Base-by-base conservation (phyloP, 2,329 filamentous ascomycete species). In the Neofusicoccum laricinum region DNA sequence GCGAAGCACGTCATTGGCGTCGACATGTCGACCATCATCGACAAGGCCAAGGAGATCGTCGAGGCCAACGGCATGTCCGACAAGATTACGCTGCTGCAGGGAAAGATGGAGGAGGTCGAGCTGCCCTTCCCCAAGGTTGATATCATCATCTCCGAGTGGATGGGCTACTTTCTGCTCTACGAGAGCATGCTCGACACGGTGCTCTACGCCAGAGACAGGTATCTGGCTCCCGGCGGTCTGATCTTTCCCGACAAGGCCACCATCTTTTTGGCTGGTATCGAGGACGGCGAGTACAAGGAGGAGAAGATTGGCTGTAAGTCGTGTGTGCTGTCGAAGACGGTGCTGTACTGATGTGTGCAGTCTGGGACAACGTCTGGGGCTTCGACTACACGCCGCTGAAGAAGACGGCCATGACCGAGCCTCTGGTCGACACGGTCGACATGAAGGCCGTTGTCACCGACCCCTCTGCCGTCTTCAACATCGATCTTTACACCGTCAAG, bases 131-230 rank as follows among this genome's bases (percentile, higher is more conserved):
- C 92, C 74, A 91, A 98, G 81, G 95, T 99, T 69, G 95, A 99
- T 76, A 99, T 99, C 77, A 99, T 99, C 81, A 96, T 99, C 78
- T 98, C 94, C 1, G 95, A 99, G 84, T 99, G 95, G 95, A 99
- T 99, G 95, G 95, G 95, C 38, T 99, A 99, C 83, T 98, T 98
- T 84, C 83, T 99, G 61, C 88, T 99, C 67, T 99, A 99, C 81
- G 95, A 99, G 87, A 91, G 87, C 86, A 99, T 99, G 95, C 81
- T 99, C 75, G 95, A 99, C 82, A 99, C 95, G 36, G 95, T 99
- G 58, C 86, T 99, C 66, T 98, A 97, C 76, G 95, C 95, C 30
- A 89, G 95, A 72, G 95, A 99, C 85, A 65, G 85, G 77, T 99
- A 97, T 80, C 88, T 99, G 66, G 84, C 82, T 68, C 89, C 91